A percentile compares a stretch with the other conserved stretches of the same genome.
Conservation (phyloP, 495 filamentous ascomycete genomes). For the Penicillium arizonense region DNA sequence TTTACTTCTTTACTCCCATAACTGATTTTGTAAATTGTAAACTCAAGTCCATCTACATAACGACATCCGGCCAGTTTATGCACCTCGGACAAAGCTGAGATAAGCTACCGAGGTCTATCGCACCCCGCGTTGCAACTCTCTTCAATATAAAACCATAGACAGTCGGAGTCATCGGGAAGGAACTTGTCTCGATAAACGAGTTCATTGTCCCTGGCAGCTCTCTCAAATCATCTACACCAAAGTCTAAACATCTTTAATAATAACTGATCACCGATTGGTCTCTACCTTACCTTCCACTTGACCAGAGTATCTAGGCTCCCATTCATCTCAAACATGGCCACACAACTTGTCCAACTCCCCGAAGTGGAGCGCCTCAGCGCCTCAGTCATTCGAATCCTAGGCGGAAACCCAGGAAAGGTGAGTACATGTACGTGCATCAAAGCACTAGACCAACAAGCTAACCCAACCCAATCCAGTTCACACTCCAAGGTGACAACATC, state of each 20-base stretch:
- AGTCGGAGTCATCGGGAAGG: not conserved
- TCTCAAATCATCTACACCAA: no score
- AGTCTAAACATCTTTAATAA: not conserved
- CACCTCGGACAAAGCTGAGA: constrained; percentile 18
- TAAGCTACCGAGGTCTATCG: constrained; percentile 31
- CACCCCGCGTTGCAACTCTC: constrained; percentile 14
- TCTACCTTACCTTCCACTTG: not conserved
- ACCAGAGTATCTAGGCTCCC: not conserved
- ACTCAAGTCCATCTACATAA: not conserved
- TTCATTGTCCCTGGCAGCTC: no score
- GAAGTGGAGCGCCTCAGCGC: constrained; percentile 67
- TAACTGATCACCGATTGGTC: not conserved
- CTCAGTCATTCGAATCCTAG: constrained; percentile 70
- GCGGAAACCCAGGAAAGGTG: constrained; percentile 78
- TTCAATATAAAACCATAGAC: no score
- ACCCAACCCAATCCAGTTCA: constrained; percentile 36
- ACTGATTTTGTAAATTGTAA: not conserved
- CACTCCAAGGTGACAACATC: constrained; percentile 46
- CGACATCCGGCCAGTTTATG: not conserved
- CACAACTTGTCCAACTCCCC: constrained; percentile 50
- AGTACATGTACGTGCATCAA: constrained; percentile 8
- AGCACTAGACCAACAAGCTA: not conserved
- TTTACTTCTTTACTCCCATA: constrained; percentile 3
- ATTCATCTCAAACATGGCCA: constrained; percentile 35
- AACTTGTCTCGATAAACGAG: no score